Base-by-base conservation (phyloP, 495 filamentous ascomycete species). In the Trichoderma parareesei region DNA sequence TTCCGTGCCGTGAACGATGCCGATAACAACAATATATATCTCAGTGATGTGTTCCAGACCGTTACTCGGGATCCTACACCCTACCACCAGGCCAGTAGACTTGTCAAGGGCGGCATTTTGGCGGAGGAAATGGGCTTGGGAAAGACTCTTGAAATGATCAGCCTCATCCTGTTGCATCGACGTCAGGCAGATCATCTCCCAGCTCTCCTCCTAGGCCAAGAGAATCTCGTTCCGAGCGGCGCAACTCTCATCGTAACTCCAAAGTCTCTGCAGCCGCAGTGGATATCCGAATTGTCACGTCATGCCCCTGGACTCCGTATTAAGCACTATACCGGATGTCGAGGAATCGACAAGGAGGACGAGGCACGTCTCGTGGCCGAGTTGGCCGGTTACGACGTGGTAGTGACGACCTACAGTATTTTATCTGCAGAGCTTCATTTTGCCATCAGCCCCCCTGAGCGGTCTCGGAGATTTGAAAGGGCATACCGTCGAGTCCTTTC, bases 41-140 rank as follows among this genome's bases (percentile, higher is more conserved):
- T 78, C 55, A 96, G 89, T 72, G 79, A 85, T 60, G 71, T 92
- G 13, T 85, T 87, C 62, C 84, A 87, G 66, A 73, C 86, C 11
- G 79, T 86, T 10, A 84, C 82, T 1, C 80, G 76, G 8, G 81
- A 88, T 72, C 49, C 79, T 2, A 73, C 73, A 37, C 55, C 73
- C 8, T 86, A 87, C 69, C 63, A 69, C 38, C 72, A 78, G 46
- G 69, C 73, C 9, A 72, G 80, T 57, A 70, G 53, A 44, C 64
- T 67, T 2, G 64, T 90, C 38, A 84, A 79, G 60, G 88, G 88
- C 38, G 89, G 89, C 49, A 87, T 85, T 38, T 81, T 98, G 27
- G 91, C 92, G 0, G 93, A 98, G 73, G 94, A 98, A 75, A 97
- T 97, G 94, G 93, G 93, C 0, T 77, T 98, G 5, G 94, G 94